These are phyloP conservation scores for Saccharomyces uvarum DNA, from an alignment of 1,139 yeast species.

Conservation along the genomic window DNA sequence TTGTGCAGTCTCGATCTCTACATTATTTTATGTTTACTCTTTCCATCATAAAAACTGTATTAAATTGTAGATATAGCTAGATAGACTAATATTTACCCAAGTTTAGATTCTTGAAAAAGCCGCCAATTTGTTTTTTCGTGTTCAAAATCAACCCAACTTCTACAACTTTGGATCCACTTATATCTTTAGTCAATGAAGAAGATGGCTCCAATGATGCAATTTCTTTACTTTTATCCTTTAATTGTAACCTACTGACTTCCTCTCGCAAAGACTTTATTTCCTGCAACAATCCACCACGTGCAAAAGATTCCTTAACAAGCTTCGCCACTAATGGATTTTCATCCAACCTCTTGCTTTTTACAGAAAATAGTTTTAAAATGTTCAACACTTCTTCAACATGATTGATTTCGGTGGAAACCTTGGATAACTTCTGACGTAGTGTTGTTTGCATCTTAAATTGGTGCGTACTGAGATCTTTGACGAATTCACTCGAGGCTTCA, in stretches of 20 bases:
- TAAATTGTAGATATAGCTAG: not conserved
- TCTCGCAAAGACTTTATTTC: constrained; percentile 17
- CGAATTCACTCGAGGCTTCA: constrained; percentile 8
- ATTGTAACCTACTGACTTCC: not conserved
- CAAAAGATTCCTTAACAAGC: constrained; percentile 11
- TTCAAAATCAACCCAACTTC: constrained; percentile 22
- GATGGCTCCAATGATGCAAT: constrained; percentile 1
- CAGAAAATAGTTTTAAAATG: constrained; percentile 17
- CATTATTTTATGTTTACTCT: not conserved
- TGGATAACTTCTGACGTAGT: constrained; percentile 19
- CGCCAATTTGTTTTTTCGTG: constrained; percentile 24
- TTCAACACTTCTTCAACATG: constrained; percentile 15
- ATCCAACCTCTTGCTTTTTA: constrained; percentile 10
- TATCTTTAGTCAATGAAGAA: not conserved
- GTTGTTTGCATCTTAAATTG: constrained; percentile 17
- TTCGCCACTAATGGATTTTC: constrained; percentile 16
- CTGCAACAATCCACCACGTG: constrained; percentile 13
- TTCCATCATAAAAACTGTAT: not conserved
- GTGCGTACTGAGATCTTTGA: constrained; percentile 16
- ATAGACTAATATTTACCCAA: constrained; percentile 11
- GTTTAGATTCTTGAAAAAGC: constrained; percentile 19
- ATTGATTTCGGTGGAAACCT: constrained; percentile 9
- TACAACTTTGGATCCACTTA: constrained; percentile 14
- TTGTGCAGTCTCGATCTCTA: not conserved
- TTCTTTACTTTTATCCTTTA: constrained; percentile 8